These are phyloP conservation scores for Nannochloropsis salina DNA, from an alignment of 108 stramenopile species.

Conservation along the genomic window DNA sequence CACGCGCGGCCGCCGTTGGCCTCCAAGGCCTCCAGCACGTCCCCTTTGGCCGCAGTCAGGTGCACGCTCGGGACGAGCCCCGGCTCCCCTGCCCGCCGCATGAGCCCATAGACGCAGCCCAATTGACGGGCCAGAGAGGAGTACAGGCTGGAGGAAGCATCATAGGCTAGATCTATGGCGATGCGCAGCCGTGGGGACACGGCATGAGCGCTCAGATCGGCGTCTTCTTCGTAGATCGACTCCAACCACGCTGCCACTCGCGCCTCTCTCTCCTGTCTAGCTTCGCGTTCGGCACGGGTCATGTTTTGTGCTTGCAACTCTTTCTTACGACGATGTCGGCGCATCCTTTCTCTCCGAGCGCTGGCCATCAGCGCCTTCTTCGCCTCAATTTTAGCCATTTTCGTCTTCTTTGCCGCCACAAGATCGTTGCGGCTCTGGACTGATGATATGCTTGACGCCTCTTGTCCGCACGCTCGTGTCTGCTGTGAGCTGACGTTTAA, in stretches of 20 bases:
- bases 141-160: background rate
- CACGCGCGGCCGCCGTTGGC: background rate
- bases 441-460: too few species aligned
- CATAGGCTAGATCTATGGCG: background rate
- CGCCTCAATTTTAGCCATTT: conserved; percentile 4
- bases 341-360: background rate
- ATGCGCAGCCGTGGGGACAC: conserved; percentile 1
- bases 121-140: background rate
- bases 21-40: background rate
- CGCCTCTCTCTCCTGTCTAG: background rate
- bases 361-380: background rate
- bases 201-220: background rate
- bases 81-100: background rate
- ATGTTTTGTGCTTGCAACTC: background rate
- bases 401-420: background rate
- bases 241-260: background rate
- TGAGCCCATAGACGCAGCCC: background rate
- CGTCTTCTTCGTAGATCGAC: background rate
- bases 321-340: background rate
- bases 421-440: background rate
- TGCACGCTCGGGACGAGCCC: background rate
- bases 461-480: too few species aligned
- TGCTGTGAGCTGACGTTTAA: too few species aligned
- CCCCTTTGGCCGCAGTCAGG: background rate
- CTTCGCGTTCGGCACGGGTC: background rate